These are phyloP conservation scores for Boletus sp. DNA, from an alignment of 768 basidiomycete species.

Conservation along the genomic window DNA sequence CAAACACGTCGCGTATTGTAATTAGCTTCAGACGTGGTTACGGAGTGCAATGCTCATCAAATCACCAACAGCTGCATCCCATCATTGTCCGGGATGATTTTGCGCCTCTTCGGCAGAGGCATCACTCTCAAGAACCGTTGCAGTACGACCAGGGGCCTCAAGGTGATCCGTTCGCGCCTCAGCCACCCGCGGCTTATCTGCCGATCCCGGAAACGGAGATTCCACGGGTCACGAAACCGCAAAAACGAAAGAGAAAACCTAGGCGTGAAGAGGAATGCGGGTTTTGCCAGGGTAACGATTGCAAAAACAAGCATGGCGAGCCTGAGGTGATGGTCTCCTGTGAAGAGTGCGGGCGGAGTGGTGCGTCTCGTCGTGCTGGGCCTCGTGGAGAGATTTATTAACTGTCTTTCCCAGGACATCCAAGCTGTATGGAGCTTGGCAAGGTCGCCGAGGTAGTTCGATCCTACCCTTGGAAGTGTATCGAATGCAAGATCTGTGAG, in stretches of 20 bases:
- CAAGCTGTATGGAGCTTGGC: constrained; percentile 72
- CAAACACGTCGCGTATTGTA: constrained; percentile 72
- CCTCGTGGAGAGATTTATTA: background rate
- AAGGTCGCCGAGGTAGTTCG: constrained; percentile 58
- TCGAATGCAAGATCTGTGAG: constrained; percentile 91
- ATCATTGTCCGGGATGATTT: constrained; percentile 32
- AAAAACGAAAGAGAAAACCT: constrained; percentile 44
- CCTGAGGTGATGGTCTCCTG: constrained; percentile 77
- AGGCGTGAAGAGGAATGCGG: constrained; percentile 67
- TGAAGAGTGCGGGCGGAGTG: constrained; percentile 77
- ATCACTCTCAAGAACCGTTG: constrained; percentile 33
- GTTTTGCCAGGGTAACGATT: constrained; percentile 70
- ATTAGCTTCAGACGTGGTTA: constrained; percentile 27
- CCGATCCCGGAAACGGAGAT: constrained; percentile 45
- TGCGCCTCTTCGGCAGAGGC: constrained; percentile 5
- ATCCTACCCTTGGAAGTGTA: constrained; percentile 81
- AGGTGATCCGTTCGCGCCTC: constrained; percentile 80
- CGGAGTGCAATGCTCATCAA: constrained; percentile 19
- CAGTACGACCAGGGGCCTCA: constrained; percentile 74
- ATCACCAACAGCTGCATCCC: constrained; percentile 23
- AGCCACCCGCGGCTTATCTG: constrained; percentile 49
- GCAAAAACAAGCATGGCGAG: constrained; percentile 51
- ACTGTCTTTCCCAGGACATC: constrained; percentile 57
- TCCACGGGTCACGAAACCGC: constrained; percentile 40
- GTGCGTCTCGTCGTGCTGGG: constrained; percentile 39